Evolutionary conservation across 805 yeast species (phyloP), one percentile per base, ranked within the genome.

Genomic region (Ogataea dorogensis): DNA sequence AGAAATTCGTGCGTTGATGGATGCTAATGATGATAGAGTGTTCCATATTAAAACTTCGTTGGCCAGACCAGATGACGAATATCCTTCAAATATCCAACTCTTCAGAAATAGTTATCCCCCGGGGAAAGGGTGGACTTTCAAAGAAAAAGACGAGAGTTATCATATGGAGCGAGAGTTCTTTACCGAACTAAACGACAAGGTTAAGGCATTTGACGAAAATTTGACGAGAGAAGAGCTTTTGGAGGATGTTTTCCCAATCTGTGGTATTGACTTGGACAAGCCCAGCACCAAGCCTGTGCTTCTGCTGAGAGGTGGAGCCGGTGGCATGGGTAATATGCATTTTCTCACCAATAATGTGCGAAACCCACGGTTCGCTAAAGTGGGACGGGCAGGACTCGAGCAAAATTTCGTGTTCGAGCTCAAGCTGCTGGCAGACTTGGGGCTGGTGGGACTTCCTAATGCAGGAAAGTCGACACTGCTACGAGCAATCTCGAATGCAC

Each of bases 321-420:
- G 98, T 14, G 98, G 98, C 0, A 70, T 91, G 66, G 98, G 98
- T 1, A 93, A 93, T 59, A 87, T 87, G 93, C 96, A 91, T 58
- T 93, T 93, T 55, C 67, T 86, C 31, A 87, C 96, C 1, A 71
- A 81, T 29, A 76, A 78, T 33, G 79, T 93, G 40, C 75, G 97
- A 42, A 91, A 88, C 51, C 98, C 98, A 10, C 67, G 95, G 37
- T 93, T 93, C 58, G 77, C 91, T 17, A 89, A 88, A 53, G 58
- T 55, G 17, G 98, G 98, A 3, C 72, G 98, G 42, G 61, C 61
- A 5, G 86, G 87, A 0, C 46, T 87, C 2, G 79, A 77, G 23
- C 73, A 75, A 13, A 66, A 69, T 38, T 87, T 93, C 44, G 61
- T 86, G 38, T 75, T 93, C 46, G 98, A 93, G 61, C 65, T 93